These are phyloP conservation scores for Aspergillus sp. DNA, from an alignment of 2,329 filamentous ascomycete genomes.

Conservation along the genomic window DNA sequence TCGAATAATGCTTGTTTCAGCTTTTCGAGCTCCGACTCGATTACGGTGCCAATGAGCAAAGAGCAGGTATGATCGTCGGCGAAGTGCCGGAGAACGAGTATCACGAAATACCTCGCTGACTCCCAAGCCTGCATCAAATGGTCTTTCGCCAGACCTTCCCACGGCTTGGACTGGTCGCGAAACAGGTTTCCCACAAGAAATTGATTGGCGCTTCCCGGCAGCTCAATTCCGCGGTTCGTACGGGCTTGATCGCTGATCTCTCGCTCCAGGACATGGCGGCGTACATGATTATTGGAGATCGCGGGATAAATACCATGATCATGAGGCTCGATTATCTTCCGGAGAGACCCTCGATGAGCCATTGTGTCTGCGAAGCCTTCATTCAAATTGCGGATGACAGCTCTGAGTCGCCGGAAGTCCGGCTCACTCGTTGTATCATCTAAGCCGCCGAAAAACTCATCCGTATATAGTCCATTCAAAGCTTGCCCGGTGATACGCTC, in stretches of 20 bases:
- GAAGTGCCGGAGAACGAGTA: constrained; percentile 15
- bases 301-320: constrained; percentile 9
- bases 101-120: constrained; percentile 12
- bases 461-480: constrained; percentile 32
- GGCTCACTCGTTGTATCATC: constrained; percentile 7
- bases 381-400: constrained; percentile 17
- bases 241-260: constrained; percentile 19
- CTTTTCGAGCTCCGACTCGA: constrained; percentile 15
- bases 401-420: constrained; percentile 19
- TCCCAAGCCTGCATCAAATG: constrained; percentile 19
- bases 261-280: constrained; percentile 2
- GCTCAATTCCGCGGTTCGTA: constrained; percentile 22
- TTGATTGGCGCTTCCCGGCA: constrained; percentile 26
- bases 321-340: constrained; percentile 2
- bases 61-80: constrained; percentile 14
- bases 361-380: constrained; percentile 20
- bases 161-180: constrained; percentile 24
- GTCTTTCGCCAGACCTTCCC: constrained; percentile 19
- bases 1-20: constrained; percentile 9
- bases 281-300: constrained; percentile 3
- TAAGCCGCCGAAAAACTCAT: constrained; percentile 31
- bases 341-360: constrained; percentile 8
- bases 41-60: constrained; percentile 8
- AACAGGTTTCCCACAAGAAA: constrained; percentile 25
- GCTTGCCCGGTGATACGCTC: constrained; percentile 29